Evolutionary conservation across 768 basidiomycete species (phyloP).

Genomic region (Pleurotus salmoneostramineus): DNA sequence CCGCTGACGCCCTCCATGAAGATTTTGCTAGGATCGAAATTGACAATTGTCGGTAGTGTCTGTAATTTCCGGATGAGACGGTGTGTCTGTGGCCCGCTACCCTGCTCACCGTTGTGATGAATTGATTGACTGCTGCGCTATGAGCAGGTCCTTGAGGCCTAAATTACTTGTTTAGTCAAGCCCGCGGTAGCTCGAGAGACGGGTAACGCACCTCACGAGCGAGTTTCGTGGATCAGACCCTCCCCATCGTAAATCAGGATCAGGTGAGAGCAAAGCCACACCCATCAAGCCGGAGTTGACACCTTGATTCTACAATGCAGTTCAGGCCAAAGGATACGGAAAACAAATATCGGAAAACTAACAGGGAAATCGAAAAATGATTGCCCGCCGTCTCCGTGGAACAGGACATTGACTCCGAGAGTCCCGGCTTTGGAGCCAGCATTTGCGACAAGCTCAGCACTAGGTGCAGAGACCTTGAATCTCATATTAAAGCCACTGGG

Average conservation of each 20-base stretch:
- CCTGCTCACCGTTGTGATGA: constrained; percentile 16
- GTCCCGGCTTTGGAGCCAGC: constrained; percentile 11
- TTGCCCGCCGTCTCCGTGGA: constrained; percentile 19
- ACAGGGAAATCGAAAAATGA: constrained; percentile 20
- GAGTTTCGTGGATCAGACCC: constrained; percentile 14
- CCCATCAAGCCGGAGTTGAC: constrained; percentile 17
- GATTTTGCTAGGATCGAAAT: constrained; percentile 19
- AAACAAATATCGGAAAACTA: neutral
- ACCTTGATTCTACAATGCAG: constrained; percentile 14
- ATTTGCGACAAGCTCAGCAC: constrained; percentile 17
- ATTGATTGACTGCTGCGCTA: constrained; percentile 23
- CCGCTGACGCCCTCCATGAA: constrained; percentile 25
- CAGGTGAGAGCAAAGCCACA: constrained; percentile 18
- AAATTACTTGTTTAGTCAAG: neutral
- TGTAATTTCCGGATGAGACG: neutral
- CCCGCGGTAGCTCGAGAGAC: too few relatives aligned
- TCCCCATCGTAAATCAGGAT: constrained; percentile 16
- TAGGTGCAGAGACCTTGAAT: constrained; percentile 23
- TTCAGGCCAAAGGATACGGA: neutral
- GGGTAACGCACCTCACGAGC: constrained; percentile 11
- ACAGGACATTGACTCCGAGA: constrained; percentile 22
- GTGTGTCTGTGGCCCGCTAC: neutral
- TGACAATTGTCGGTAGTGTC: constrained; percentile 20
- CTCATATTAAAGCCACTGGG: constrained; percentile 21
- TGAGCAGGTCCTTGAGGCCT: constrained; percentile 23